phyloP scores from a whole-genome alignment of 1,139 yeast species.

The Nadsonia commutata region DNA sequence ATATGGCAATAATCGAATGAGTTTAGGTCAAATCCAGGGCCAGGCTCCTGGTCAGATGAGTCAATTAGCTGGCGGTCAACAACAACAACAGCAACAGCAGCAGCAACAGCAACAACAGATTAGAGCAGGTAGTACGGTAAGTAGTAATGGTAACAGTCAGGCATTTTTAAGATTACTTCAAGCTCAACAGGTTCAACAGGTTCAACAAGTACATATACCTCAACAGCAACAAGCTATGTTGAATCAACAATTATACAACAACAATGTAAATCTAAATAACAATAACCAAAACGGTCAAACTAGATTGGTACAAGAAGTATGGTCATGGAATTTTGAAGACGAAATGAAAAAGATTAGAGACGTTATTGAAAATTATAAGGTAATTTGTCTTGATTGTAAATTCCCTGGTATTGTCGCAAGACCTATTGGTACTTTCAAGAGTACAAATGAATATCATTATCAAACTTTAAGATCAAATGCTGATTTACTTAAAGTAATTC shows the following conservation, averaged over 20 bases:
- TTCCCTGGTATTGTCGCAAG: conserved; percentile 94
- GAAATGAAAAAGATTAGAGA: conserved; percentile 67
- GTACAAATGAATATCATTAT: conserved; percentile 85
- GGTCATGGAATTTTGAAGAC: conserved; percentile 71
- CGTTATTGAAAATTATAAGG: conserved; percentile 52
- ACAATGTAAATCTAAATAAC: background rate
- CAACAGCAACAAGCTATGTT: background rate
- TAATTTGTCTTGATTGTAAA: conserved; percentile 67
- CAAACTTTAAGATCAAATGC: conserved; percentile 88
- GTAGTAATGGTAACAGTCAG: background rate
- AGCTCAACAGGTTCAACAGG: conserved; percentile 3
- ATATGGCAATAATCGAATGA: background rate
- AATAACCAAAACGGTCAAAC: background rate
- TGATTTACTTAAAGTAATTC: conserved; percentile 73
- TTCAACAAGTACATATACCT: background rate
- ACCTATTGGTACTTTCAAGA: conserved; percentile 89
- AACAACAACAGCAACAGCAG: no score
- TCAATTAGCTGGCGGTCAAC: no score
- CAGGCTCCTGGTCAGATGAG: background rate
- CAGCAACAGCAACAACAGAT: background rate
- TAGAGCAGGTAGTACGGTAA: background rate
- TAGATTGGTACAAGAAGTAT: conserved; percentile 30
- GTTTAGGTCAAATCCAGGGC: background rate
- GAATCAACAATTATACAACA: background rate
- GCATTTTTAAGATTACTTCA: background rate